These are phyloP conservation scores for Fusarium chuoi DNA, from an alignment of 2,329 filamentous ascomycete genomes.

Conservation along the genomic window DNA sequence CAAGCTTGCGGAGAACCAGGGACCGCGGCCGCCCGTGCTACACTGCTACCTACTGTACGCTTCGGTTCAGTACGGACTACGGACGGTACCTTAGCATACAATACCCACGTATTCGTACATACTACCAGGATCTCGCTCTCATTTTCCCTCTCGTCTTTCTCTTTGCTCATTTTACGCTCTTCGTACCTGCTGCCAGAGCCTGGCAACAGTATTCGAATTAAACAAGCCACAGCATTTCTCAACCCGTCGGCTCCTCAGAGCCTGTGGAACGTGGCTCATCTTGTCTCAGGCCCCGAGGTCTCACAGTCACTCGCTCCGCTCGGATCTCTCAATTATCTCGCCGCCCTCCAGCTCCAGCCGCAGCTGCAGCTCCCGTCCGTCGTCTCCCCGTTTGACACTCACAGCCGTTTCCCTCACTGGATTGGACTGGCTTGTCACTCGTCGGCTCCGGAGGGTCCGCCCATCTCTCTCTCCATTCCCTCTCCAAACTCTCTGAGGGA, in stretches of 20 bases:
- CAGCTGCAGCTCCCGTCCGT: neutral
- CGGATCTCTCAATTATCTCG: constrained; percentile 10
- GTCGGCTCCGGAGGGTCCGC: constrained; percentile 32
- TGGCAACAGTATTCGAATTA: constrained; percentile 11
- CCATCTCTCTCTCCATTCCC: constrained; percentile 28
- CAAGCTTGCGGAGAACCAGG: constrained; percentile 38
- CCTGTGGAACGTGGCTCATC: constrained; percentile 35
- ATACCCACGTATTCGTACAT: constrained; percentile 37
- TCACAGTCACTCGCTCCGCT: constrained; percentile 13
- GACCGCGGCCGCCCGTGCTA: constrained; percentile 27
- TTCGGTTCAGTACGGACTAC: constrained; percentile 17
- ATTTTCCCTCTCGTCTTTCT: constrained; percentile 7
- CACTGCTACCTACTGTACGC: constrained; percentile 7
- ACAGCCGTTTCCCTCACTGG: constrained; percentile 19
- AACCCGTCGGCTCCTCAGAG: neutral
- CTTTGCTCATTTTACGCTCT: constrained; percentile 16
- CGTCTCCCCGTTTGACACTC: constrained; percentile 13
- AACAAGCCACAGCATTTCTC: constrained; percentile 37
- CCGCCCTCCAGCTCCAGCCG: neutral
- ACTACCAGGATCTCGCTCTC: neutral
- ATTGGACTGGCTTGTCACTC: constrained; percentile 26
- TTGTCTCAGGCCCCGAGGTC: constrained; percentile 26
- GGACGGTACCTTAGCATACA: neutral
- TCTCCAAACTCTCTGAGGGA: constrained; percentile 10
- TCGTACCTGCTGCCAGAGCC: constrained; percentile 22